These are phyloP conservation scores for Anaeramoeba flamelloides DNA, from an alignment of 78 protist genomes.

Conservation along the genomic window DNA sequence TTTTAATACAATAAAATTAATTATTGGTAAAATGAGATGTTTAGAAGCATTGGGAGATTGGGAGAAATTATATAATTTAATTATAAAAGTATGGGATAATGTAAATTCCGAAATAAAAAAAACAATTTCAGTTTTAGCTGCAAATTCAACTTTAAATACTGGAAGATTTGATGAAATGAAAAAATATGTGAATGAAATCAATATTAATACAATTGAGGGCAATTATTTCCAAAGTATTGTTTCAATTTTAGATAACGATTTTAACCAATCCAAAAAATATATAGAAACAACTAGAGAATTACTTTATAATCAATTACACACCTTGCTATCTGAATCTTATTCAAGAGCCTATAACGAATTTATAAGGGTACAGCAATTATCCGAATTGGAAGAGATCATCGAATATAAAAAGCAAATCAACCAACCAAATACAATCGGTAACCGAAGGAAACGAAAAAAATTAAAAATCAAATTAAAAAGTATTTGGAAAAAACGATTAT, in stretches of 20 bases:
- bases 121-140: not conserved
- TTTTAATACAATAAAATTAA: too few species aligned
- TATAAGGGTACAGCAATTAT: constrained; percentile 7
- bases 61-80: not conserved
- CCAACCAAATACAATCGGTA: not conserved
- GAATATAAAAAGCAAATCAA: not conserved
- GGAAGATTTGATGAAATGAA: not conserved
- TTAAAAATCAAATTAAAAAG: too few species aligned
- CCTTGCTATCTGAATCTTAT: constrained; percentile 1
- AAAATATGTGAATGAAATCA: not conserved
- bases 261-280: not conserved
- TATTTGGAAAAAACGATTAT: constrained; percentile 5
- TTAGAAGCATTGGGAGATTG: not conserved
- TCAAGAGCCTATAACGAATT: not conserved
- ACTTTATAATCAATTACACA: not conserved
- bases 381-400: constrained; percentile 14
- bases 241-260: not conserved
- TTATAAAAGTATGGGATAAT: not conserved
- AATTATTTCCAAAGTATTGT: not conserved
- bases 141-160: not conserved
- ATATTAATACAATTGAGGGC: not conserved
- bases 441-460: too few species aligned
- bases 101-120: not conserved
- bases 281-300: not conserved
- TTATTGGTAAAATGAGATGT: not conserved